Percentiles rank a stretch among this genome's conserved stretches.
These are phyloP conservation scores for Avicennia marina DNA, from an alignment of 257 asterid species.

Conservation along the genomic window DNA sequence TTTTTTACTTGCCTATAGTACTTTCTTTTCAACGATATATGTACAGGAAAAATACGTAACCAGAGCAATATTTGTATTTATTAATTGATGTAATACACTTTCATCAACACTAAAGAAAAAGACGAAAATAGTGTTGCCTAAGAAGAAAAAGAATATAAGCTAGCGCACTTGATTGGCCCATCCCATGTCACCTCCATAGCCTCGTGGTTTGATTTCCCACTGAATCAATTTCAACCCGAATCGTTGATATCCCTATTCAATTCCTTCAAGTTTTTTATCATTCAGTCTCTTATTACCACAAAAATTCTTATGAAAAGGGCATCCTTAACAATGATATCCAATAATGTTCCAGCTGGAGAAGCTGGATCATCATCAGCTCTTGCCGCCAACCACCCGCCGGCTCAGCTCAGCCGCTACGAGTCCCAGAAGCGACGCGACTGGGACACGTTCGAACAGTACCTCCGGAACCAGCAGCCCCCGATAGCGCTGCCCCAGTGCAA, in stretches of 20 bases:
- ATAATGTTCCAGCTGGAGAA: no score
- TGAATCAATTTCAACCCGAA: no score
- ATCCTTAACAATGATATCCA: constrained; percentile 3
- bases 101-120: no score
- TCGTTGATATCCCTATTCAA: constrained; percentile 41
- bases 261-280: not conserved
- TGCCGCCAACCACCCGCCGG: constrained; percentile 29
- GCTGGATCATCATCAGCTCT: constrained; percentile 15
- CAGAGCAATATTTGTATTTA: no score
- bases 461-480: constrained; percentile 71
- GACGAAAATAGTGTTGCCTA: constrained; percentile 46
- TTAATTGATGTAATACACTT: no score
- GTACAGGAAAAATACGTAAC: no score
- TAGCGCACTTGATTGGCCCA: constrained; percentile 74
- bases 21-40: no score
- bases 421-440: no score
- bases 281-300: not conserved
- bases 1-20: no score
- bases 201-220: no score
- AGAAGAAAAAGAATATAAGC: constrained; percentile 44
- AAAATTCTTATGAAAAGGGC: not conserved
- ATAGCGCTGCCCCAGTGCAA: constrained; percentile 60
- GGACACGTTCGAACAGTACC: constrained; percentile 78
- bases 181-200: constrained; percentile 51
- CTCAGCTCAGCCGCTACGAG: constrained; percentile 69